Base-by-base conservation (phyloP, 169 alveolate genomes). In the Plasmodium berghei region DNA sequence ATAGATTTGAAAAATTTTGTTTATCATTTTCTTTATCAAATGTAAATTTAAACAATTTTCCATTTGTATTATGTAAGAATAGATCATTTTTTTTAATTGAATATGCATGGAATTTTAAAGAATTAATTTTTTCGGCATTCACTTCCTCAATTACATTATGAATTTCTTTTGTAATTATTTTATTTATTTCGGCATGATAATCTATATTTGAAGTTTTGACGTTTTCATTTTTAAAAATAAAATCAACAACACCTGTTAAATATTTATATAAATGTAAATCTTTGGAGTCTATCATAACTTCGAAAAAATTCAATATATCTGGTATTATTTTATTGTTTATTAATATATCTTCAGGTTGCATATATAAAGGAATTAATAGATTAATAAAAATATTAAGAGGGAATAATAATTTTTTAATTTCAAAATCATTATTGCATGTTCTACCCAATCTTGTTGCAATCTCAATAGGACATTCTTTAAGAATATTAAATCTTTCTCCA, bases 341-440 rank as follows among this genome's bases (percentile, higher is more conserved):
- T 73, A 86, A n/a, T 46, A 72, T 55, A 71, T 69, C 87, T 6
- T 69, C 46, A 63, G 70, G 48, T 22, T 59, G 22, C 61, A 72
- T 58, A 72, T 58, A 86, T 63, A 86, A 55, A 16, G 91, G 91
- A 70, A 86, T 70, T 86, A 86, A 45, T 18, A 86, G 20, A 72
- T 71, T 71, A 18, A 86, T 72, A 71, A 86, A 70, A 45, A 86
- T 86, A 22, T 86, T 86, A 24, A 86, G 42, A 18, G 87, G 87
- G 24, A 86, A 72, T 10, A 86, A 22, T 54, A 55, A 45, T 71
- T 71, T 69, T 48, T 86, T 86, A 14, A 86, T 58, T 46, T 71
- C 87, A 86, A 26, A 86, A 16, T 40, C 16, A 54, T 70, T 16
- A 18, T 63, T 45, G 40, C 66, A 42, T 28, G 10, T 10, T 16